Percentiles rank a stretch among this genome's conserved stretches.
phyloP scores from a whole-genome alignment of 1,284 basidiomycete genomes.

The Mycosarcoma maydis region DNA sequence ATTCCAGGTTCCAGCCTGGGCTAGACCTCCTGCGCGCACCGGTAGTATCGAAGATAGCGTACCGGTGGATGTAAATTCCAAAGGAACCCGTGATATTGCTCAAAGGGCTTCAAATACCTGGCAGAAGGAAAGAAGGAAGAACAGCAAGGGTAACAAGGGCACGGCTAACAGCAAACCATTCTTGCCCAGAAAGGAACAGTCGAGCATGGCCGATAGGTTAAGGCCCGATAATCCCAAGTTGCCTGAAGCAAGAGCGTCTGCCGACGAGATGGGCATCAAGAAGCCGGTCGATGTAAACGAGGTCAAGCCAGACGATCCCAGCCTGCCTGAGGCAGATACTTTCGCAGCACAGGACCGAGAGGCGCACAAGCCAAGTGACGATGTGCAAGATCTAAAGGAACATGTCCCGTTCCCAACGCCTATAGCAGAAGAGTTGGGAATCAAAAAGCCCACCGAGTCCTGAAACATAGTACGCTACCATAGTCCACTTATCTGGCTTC shows the following conservation, averaged over 20 bases:
- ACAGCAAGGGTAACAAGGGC: not conserved
- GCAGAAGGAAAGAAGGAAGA: conserved; percentile 1
- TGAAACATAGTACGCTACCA: not conserved
- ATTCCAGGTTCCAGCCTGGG: not conserved
- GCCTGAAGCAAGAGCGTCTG: too few species aligned
- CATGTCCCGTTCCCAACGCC: conserved; percentile 22
- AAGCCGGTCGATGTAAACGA: too few species aligned
- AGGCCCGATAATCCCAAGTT: conserved; percentile 8
- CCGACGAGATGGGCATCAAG: too few species aligned
- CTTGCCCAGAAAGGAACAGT: not conserved
- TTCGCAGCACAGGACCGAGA: conserved; percentile 19
- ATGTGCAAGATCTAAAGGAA: conserved; percentile 4
- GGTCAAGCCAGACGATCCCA: conserved; percentile 10
- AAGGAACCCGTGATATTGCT: not conserved
- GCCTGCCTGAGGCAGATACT: conserved; percentile 18
- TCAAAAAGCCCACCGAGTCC: conserved; percentile 24
- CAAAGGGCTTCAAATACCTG: not conserved
- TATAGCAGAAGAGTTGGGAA: conserved; percentile 19
- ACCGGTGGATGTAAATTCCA: not conserved
- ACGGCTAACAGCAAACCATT: not conserved
- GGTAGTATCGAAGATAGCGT: not conserved
- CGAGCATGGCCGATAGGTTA: conserved; percentile 1
- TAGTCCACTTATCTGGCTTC: too few species aligned
- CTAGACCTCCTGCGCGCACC: not conserved
- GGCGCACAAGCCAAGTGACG: not conserved